Percentiles rank a stretch among this genome's conserved stretches.
Conservation (phyloP, 306 rosid genomes). For the Castanea crenata region DNA sequence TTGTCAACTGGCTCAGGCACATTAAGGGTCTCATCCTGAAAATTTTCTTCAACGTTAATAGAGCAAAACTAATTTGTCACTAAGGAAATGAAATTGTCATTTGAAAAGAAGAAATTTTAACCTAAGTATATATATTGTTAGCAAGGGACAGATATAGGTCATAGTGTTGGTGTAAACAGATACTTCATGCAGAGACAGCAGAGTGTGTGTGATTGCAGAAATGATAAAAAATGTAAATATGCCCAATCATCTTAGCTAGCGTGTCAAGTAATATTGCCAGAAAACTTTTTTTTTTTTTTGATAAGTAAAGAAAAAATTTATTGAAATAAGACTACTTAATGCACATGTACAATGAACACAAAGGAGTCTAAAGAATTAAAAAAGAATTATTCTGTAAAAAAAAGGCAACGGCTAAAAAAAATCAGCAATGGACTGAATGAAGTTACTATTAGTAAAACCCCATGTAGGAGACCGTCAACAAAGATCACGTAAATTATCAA, state of each 20-base stretch:
- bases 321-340: too few species aligned
- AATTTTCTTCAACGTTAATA: slow-evolving; percentile 29
- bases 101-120: neutral
- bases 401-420: too few species aligned
- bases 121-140: neutral
- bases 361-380: too few species aligned
- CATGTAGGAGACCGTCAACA: too few species aligned
- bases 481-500: neutral
- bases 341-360: too few species aligned
- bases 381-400: too few species aligned
- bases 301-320: too few species aligned
- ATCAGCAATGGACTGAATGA: too few species aligned
- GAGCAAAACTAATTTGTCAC: neutral
- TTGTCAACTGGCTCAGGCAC: slow-evolving; percentile 70
- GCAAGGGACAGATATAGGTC: neutral
- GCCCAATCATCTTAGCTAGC: neutral
- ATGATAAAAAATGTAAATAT: neutral
- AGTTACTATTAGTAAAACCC: too few species aligned
- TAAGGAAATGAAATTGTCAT: slow-evolving; percentile 4
- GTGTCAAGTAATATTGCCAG: neutral
- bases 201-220: neutral
- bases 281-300: neutral
- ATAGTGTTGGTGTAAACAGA: neutral
- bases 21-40: slow-evolving; percentile 80
- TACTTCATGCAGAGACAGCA: slow-evolving; percentile 7